phyloP scores from a whole-genome alignment of 495 filamentous ascomycete species.

The Durotheca rogersii region DNA sequence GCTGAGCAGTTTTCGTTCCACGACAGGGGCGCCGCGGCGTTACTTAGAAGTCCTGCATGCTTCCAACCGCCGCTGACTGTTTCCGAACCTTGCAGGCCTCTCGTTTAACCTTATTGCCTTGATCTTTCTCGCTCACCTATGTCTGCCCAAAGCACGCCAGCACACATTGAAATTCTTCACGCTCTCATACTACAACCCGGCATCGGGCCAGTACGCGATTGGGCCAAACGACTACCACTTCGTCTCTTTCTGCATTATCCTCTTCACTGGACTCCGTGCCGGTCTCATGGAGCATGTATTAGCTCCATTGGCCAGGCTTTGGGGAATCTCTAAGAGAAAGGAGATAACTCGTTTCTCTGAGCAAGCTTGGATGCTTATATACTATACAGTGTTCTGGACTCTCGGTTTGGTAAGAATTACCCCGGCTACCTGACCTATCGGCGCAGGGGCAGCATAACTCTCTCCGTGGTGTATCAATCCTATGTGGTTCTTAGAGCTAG shows the following conservation, averaged over 20 bases:
- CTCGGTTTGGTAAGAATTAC: constrained; percentile 73
- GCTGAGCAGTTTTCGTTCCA: constrained; percentile 15
- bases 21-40: constrained; percentile 10
- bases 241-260: constrained; percentile 74
- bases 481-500: too few species aligned
- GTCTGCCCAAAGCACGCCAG: constrained; percentile 73
- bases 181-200: constrained; percentile 75
- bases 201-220: constrained; percentile 64
- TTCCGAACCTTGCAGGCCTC: constrained; percentile 56
- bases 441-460: too few species aligned
- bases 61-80: constrained; percentile 15
- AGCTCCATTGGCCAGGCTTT: constrained; percentile 66
- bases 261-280: constrained; percentile 85
- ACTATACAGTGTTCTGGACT: constrained; percentile 75
- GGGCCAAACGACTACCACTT: constrained; percentile 80
- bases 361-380: constrained; percentile 86
- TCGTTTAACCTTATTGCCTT: constrained; percentile 76
- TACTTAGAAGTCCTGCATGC: background rate
- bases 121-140: constrained; percentile 73
- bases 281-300: constrained; percentile 83
- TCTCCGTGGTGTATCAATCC: too few species aligned
- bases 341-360: constrained; percentile 80
- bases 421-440: constrained; percentile 10
- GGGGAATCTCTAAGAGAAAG: constrained; percentile 72
- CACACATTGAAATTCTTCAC: constrained; percentile 82